Base-by-base conservation (phyloP, 805 yeast genomes). In the Saitoella complicata region DNA sequence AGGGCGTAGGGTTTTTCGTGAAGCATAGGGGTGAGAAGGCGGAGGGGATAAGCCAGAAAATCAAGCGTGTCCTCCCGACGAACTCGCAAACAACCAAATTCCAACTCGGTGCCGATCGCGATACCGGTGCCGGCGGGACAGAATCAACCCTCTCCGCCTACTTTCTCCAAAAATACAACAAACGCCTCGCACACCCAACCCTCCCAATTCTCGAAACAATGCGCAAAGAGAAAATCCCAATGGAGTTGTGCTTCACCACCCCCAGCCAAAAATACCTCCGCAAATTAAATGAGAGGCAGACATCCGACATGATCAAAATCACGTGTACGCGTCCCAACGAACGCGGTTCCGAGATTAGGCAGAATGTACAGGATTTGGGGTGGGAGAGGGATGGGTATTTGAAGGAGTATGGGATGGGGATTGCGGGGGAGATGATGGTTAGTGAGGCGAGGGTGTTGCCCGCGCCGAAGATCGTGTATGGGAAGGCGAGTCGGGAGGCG, bases 241-340 rank as follows among this genome's bases (percentile, higher is more conserved):
- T 58, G 47, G 63, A 59, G 45, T 51, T 50, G 1, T 55, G 58
- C 42, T 48, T 46, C 8, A 48, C 60, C 38, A 47, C 50, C 32
- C 55, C 56, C 7, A 62, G 63, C 33, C 63, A 59, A 48, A 52
- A 52, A 37, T 59, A 51, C 31, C 54, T 48, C n/a, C 61, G 60
- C 34, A 59, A 58, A 40, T 37, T 59, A 11, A 44, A 50, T 12
- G 62, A 58, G 40, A 50, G 51, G 32, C 53, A 54, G 42, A 58
- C 61, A n/a, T 48, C 53, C 9, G 43, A 49, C n/a, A 55, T 59
- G 50, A 52, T 59, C 38, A 53, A 53, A 40, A 52, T 53, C 32
- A 53, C 61, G 9, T 57, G 60, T 4, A 54, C 54, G 31, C 55
- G 57, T 42, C 63, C 63, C 31, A 53, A 51, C 37, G 55, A 51